Percentiles rank a stretch among this genome's conserved stretches.
phyloP scores from a whole-genome alignment of 2,329 filamentous ascomycete species.

The Clonostachys chloroleuca region DNA sequence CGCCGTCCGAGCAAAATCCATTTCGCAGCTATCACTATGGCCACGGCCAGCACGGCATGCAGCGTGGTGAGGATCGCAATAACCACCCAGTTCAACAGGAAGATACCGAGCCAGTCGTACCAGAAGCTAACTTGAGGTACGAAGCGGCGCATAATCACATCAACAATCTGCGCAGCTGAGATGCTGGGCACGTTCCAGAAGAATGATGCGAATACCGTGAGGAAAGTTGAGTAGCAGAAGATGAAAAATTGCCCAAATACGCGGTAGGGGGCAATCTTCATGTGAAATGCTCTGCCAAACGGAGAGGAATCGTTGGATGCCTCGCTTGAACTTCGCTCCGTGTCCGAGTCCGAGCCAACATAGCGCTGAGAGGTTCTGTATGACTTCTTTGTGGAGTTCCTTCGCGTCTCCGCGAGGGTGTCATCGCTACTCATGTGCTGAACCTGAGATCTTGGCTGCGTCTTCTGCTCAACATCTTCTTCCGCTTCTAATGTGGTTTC shows the following conservation, averaged over 20 bases:
- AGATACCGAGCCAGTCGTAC: slow-evolving; percentile 29
- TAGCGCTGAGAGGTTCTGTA: slow-evolving; percentile 1
- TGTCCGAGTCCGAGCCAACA: slow-evolving; percentile 10
- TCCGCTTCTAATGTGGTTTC: slow-evolving; percentile 11
- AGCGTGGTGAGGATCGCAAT: slow-evolving; percentile 35
- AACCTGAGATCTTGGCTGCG: slow-evolving; percentile 1
- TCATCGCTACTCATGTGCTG: slow-evolving; percentile 16
- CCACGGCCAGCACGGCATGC: slow-evolving; percentile 36
- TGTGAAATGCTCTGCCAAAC: slow-evolving; percentile 53
- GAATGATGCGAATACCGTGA: slow-evolving; percentile 37
- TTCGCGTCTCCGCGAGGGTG: slow-evolving; percentile 10
- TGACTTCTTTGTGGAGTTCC: slow-evolving; percentile 1
- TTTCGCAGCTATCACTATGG: slow-evolving; percentile 39
- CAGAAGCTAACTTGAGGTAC: slow-evolving; percentile 13
- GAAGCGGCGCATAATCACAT: slow-evolving; percentile 18
- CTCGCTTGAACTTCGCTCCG: slow-evolving; percentile 3
- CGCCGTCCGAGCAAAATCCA: slow-evolving; percentile 47
- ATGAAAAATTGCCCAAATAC: slow-evolving; percentile 42
- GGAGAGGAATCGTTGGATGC: slow-evolving; percentile 23
- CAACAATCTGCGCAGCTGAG: slow-evolving; percentile 39
- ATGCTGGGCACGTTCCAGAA: slow-evolving; percentile 48
- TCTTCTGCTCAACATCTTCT: slow-evolving; percentile 1
- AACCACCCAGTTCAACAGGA: slow-evolving; percentile 27
- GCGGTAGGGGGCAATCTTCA: slow-evolving; percentile 40
- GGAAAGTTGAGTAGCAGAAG: slow-evolving; percentile 42